These are phyloP conservation scores for Quercus agrifolia DNA, from an alignment of 306 rosid genomes.

Conservation along the genomic window DNA sequence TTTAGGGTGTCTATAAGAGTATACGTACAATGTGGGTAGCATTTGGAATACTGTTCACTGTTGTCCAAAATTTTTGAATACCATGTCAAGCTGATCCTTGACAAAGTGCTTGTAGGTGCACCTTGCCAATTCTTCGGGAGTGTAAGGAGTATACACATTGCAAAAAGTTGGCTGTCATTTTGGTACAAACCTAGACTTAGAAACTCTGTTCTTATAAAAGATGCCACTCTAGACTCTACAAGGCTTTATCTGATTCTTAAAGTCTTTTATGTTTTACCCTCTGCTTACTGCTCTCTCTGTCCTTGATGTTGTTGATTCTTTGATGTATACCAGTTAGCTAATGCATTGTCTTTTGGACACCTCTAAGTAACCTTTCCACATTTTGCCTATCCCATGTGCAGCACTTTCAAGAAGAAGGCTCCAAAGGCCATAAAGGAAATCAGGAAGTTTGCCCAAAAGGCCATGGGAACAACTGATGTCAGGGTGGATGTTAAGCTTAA, in stretches of 20 bases:
- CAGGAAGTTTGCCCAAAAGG: slow-evolving; percentile 49
- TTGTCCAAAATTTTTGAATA: neutral
- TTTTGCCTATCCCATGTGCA: neutral
- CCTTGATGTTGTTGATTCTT: neutral
- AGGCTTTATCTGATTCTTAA: rapidly evolving
- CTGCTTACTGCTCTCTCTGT: too few species aligned
- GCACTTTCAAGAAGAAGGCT: slow-evolving; percentile 56
- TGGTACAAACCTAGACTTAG: too few species aligned
- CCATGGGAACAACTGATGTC: slow-evolving; percentile 44
- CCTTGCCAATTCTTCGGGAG: too few species aligned
- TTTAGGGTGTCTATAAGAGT: neutral
- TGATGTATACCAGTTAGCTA: neutral
- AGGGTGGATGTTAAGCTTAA: slow-evolving; percentile 50
- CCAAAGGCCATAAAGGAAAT: slow-evolving; percentile 46
- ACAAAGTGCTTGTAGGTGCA: neutral
- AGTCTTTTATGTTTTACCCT: too few species aligned
- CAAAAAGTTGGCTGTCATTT: too few species aligned
- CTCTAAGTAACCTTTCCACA: neutral
- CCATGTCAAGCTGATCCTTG: neutral
- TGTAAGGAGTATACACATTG: too few species aligned
- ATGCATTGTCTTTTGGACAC: neutral
- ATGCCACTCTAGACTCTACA: too few species aligned
- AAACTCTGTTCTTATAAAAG: too few species aligned
- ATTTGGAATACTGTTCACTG: neutral
- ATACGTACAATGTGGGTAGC: neutral